Conservation (phyloP, 768 basidiomycete genomes). For the Pleurotus ostreatus region DNA sequence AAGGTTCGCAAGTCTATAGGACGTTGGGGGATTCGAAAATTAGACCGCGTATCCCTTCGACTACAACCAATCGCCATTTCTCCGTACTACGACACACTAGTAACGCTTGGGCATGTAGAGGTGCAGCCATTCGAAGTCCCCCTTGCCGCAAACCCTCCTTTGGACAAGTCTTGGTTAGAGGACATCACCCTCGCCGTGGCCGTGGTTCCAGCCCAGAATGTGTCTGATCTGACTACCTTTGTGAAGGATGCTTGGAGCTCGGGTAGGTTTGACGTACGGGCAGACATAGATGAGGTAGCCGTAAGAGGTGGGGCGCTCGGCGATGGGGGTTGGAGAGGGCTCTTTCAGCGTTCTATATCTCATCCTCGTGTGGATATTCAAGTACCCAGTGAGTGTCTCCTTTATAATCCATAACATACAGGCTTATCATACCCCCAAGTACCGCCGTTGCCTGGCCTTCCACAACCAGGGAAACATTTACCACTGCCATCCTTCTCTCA, state of each 20-base stretch:
- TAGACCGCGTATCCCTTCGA: constrained; percentile 55
- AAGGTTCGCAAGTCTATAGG: constrained; percentile 64
- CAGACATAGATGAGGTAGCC: constrained; percentile 35
- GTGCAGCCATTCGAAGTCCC: constrained; percentile 51
- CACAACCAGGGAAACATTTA: constrained; percentile 44
- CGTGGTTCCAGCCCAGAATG: constrained; percentile 51
- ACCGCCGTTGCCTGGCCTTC: constrained; percentile 62
- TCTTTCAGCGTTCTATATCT: constrained; percentile 33
- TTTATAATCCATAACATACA: not conserved
- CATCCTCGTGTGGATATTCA: constrained; percentile 44
- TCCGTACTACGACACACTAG: constrained; percentile 34
- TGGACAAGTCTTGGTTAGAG: constrained; percentile 55
- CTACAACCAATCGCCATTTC: constrained; percentile 47
- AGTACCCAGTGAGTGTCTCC: constrained; percentile 48
- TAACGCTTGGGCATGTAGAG: constrained; percentile 43
- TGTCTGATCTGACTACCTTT: constrained; percentile 44
- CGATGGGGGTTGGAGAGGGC: constrained; percentile 45
- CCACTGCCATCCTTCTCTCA: constrained; percentile 56
- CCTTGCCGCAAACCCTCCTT: constrained; percentile 48
- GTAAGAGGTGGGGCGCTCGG: constrained; percentile 49
- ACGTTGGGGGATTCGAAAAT: constrained; percentile 55
- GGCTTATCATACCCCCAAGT: constrained; percentile 34
- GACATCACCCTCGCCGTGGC: constrained; percentile 46
- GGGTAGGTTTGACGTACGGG: constrained; percentile 43
- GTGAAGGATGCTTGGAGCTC: constrained; percentile 53